Conservation (phyloP, 1,139 yeast genomes). For the Candida anutae region DNA sequence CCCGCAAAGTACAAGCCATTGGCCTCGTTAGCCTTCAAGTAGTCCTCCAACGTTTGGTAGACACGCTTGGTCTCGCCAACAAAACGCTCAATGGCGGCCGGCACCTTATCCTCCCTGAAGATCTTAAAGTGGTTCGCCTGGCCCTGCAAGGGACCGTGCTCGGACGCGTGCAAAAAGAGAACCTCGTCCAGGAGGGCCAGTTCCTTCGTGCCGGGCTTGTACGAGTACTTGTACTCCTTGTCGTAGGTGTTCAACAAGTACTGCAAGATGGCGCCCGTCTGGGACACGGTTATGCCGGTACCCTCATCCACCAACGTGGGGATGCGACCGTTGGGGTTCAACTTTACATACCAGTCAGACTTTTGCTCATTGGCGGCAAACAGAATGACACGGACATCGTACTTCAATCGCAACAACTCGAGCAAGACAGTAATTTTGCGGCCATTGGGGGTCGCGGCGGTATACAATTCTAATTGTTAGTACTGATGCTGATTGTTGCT, state of each 20-base stretch:
- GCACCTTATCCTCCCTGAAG: conserved; percentile 40
- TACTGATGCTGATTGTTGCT: no score
- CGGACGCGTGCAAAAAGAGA: conserved; percentile 50
- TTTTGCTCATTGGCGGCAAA: conserved; percentile 36
- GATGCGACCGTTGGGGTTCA: conserved; percentile 58
- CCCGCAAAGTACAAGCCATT: conserved; percentile 47
- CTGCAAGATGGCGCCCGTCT: conserved; percentile 52
- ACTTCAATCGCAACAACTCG: conserved; percentile 40
- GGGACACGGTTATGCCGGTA: conserved; percentile 40
- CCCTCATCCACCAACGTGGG: conserved; percentile 46
- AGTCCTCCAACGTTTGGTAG: conserved; percentile 44
- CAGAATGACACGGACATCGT: conserved; percentile 37
- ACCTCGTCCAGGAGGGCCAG: conserved; percentile 47
- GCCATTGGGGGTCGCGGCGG: conserved; percentile 52
- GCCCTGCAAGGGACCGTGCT: conserved; percentile 57
- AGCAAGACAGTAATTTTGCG: conserved; percentile 41
- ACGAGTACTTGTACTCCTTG: conserved; percentile 41
- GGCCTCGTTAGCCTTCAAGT: conserved; percentile 26
- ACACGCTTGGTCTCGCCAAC: conserved; percentile 43
- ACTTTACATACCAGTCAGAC: conserved; percentile 43
- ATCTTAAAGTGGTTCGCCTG: conserved; percentile 42
- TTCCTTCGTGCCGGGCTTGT: conserved; percentile 31
- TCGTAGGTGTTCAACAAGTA: conserved; percentile 55
- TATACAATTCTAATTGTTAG: no score
- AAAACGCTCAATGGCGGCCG: conserved; percentile 47